These are phyloP conservation scores for Taphrina pruni DNA, from an alignment of 1,139 yeast species.

Conservation along the genomic window DNA sequence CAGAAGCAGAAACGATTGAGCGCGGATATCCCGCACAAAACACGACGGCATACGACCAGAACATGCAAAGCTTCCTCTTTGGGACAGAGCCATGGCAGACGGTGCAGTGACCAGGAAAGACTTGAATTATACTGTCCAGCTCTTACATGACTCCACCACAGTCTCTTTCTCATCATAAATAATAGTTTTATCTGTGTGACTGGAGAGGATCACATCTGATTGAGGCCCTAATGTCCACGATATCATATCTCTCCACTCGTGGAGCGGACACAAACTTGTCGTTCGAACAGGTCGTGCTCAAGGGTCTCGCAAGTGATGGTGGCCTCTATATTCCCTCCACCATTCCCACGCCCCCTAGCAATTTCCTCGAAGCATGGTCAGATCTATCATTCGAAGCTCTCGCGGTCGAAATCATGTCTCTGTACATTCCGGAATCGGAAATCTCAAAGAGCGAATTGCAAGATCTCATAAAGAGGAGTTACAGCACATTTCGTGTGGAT, in stretches of 20 bases:
- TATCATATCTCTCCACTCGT: slow-evolving; percentile 42
- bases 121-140: no score
- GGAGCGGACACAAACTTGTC: slow-evolving; percentile 42
- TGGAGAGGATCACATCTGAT: no score
- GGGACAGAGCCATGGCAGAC: no score
- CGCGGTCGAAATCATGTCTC: slow-evolving; percentile 82
- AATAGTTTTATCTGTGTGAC: background rate
- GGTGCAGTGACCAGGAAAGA: no score
- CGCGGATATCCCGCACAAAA: no score
- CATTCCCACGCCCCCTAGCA: slow-evolving; percentile 71
- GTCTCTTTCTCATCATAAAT: background rate
- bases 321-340: slow-evolving; percentile 88
- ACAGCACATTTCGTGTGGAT: slow-evolving; percentile 83
- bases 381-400: slow-evolving; percentile 78
- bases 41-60: no score
- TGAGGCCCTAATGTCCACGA: background rate
- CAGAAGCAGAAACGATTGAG: no score
- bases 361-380: slow-evolving; percentile 71
- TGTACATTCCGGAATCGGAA: slow-evolving; percentile 72
- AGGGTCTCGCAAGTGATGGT: slow-evolving; percentile 95
- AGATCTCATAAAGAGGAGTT: slow-evolving; percentile 68
- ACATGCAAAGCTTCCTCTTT: no score
- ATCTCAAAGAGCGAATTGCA: slow-evolving; percentile 73
- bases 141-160: background rate
- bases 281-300: slow-evolving; percentile 55